Percentiles rank a stretch among this genome's conserved stretches.
Evolutionary conservation across 2,329 filamentous ascomycete species (phyloP).

Genomic region (Allantophomopsis cytisporea): DNA sequence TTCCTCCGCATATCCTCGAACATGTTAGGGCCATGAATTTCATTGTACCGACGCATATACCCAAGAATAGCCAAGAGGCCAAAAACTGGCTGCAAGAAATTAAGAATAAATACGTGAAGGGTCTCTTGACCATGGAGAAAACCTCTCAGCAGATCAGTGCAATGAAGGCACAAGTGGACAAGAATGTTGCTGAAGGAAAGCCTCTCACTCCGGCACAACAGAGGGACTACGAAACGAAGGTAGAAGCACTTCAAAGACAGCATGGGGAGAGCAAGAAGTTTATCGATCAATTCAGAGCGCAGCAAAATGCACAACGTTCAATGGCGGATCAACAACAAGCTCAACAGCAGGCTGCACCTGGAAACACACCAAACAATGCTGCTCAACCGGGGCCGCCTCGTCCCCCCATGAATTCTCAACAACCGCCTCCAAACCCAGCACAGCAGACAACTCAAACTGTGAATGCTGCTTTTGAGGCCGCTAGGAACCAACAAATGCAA

Average conservation of each 20-base stretch:
- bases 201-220: conserved; percentile 32
- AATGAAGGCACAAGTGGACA: conserved; percentile 28
- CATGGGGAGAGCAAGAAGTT: conserved; percentile 32
- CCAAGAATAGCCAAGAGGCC: conserved; percentile 26
- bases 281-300: conserved; percentile 30
- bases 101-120: conserved; percentile 31
- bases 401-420: conserved; percentile 15
- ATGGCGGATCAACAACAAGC: conserved; percentile 6
- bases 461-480: conserved; percentile 19
- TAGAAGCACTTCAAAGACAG: conserved; percentile 28
- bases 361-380: conserved; percentile 5
- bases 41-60: conserved; percentile 25
- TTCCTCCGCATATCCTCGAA: conserved; percentile 21
- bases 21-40: conserved; percentile 35
- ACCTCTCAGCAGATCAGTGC: conserved; percentile 24
- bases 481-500: conserved; percentile 17
- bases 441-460: conserved; percentile 17
- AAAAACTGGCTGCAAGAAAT: conserved; percentile 33
- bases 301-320: conserved; percentile 6
- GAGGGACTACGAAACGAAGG: conserved; percentile 27
- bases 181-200: conserved; percentile 27
- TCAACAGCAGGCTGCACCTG: conserved; percentile 9
- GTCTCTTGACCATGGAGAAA: conserved; percentile 34
- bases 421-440: conserved; percentile 13
- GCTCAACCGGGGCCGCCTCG: conserved; percentile 6